phyloP scores from a whole-genome alignment of 495 filamentous ascomycete species.

The Hypoxylon lienhwacheense region DNA sequence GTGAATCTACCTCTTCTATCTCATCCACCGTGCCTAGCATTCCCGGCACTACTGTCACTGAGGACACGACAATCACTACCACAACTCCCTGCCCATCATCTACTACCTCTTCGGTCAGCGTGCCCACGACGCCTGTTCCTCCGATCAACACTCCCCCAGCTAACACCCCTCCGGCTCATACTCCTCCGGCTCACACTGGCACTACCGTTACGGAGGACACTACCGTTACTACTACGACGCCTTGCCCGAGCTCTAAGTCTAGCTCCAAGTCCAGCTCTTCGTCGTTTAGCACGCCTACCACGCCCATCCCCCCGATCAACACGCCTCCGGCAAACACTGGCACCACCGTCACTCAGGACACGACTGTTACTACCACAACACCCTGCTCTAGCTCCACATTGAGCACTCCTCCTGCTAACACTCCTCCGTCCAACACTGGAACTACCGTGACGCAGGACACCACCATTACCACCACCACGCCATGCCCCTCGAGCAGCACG shows the following conservation, averaged over 20 bases:
- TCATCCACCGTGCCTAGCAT: too few relatives aligned
- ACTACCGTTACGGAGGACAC: too few relatives aligned
- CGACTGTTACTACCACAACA: slow-evolving; percentile 23
- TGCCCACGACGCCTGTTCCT: not conserved
- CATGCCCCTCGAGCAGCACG: not conserved
- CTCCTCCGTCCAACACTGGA: not conserved
- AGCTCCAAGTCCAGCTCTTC: too few relatives aligned
- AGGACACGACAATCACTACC: slow-evolving; percentile 19
- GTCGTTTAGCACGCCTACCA: too few relatives aligned
- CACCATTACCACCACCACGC: not conserved
- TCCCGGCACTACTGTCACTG: too few relatives aligned
- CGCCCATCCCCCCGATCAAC: too few relatives aligned
- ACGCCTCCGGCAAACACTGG: too few relatives aligned
- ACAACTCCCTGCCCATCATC: slow-evolving; percentile 26
- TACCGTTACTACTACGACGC: too few relatives aligned
- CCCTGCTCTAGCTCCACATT: not conserved
- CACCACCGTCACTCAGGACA: not conserved
- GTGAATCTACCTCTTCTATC: too few relatives aligned
- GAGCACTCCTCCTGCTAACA: not conserved
- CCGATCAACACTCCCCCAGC: not conserved
- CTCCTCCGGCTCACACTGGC: too few relatives aligned
- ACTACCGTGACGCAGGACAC: not conserved
- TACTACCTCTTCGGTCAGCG: slow-evolving; percentile 5
- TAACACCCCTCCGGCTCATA: not conserved
- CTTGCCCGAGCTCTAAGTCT: too few relatives aligned